Evolutionary conservation across 2,329 filamentous ascomycete genomes (phyloP), one percentile per base, ranked within the genome.

Genomic region (Phaeomoniella chlamydospora): DNA sequence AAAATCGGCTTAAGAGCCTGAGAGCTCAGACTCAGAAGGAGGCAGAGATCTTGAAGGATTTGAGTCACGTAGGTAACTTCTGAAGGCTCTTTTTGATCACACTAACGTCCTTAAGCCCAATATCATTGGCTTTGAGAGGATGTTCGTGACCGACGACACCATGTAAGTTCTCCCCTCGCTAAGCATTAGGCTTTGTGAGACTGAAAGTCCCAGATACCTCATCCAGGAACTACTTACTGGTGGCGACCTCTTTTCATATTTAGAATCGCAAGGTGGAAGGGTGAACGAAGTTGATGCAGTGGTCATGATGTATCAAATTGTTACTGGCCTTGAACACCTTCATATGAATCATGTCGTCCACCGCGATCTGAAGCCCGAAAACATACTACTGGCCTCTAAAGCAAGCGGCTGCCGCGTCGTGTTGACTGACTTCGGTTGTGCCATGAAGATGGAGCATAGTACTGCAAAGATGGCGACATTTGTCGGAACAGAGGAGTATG

Each of bases 351-450:
- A 63, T 29, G 68, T 77, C 31, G 70, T 70, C 3, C 74, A 78
- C 48, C 61, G 74, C 18, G 74, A 78, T 45, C 58, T 77, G 34
- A 78, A 77, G 45, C 72, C 72, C 0, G 73, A 77, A 36, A 77
- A 77, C 43, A 66, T 77, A 5, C 58, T 78, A 18, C 63, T 77
- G 61, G 68, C 68, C 1, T 70, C 67, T 2, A 57, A 67, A 35
- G 55, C 58, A 11, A 54, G 57, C 31, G 64, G 65, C 3, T 60
- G 62, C 15, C 62, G 74, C 15, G 57, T 77, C 5, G 59, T 77
- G 2, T 56, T 78, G 30, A 72, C 70, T 1, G 74, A 77, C 48
- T 78, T 78, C 46, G 73, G 73, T 5, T 65, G 67, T 43, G 65
- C 72, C 2, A 62, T 63, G 29, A 38, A 52, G 35, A 39, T 58